phyloP scores from a whole-genome alignment of 2,329 filamentous ascomycete genomes.

The Fusarium sp. region DNA sequence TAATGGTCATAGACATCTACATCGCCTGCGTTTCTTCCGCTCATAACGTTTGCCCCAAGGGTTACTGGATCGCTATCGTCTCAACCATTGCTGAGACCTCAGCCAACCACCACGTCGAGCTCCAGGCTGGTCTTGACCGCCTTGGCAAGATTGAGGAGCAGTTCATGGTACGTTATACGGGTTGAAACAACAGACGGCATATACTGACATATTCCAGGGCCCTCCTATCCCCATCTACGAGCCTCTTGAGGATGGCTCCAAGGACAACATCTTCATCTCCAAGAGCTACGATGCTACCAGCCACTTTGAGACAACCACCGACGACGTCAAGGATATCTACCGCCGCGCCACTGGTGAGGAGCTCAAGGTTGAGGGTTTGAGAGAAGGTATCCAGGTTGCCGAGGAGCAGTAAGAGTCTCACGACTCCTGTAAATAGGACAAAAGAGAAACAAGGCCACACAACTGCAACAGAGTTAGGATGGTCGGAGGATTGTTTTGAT shows the following conservation, averaged over 20 bases:
- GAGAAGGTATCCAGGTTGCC: slow-evolving; percentile 80
- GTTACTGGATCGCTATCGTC: slow-evolving; percentile 98
- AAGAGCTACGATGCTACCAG: slow-evolving; percentile 98
- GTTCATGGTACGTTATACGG: slow-evolving; percentile 76
- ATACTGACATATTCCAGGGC: slow-evolving; percentile 59
- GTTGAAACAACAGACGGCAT: not conserved
- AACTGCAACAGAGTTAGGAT: slow-evolving; percentile 14
- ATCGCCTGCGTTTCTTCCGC: slow-evolving; percentile 94
- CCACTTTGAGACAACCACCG: slow-evolving; percentile 92
- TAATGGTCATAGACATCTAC: slow-evolving; percentile 80
- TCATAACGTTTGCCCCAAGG: slow-evolving; percentile 98
- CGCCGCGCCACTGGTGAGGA: slow-evolving; percentile 84
- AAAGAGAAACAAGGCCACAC: slow-evolving; percentile 28
- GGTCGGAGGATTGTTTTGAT: slow-evolving; percentile 32
- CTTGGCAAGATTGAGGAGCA: slow-evolving; percentile 95
- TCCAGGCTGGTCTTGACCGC: slow-evolving; percentile 90
- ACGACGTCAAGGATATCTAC: slow-evolving; percentile 97
- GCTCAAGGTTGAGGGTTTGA: slow-evolving; percentile 86
- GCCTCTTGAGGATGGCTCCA: slow-evolving; percentile 82
- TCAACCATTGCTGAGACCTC: slow-evolving; percentile 94
- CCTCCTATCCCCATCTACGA: slow-evolving; percentile 94
- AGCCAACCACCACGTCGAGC: slow-evolving; percentile 95
- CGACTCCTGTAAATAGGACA: slow-evolving; percentile 5
- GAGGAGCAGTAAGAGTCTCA: slow-evolving; percentile 66
- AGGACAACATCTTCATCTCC: slow-evolving; percentile 95